Percentiles rank a stretch among this genome's conserved stretches.
These are phyloP conservation scores for Ophiocordyceps robertsii DNA, from an alignment of 2,329 filamentous ascomycete genomes.

Conservation along the genomic window DNA sequence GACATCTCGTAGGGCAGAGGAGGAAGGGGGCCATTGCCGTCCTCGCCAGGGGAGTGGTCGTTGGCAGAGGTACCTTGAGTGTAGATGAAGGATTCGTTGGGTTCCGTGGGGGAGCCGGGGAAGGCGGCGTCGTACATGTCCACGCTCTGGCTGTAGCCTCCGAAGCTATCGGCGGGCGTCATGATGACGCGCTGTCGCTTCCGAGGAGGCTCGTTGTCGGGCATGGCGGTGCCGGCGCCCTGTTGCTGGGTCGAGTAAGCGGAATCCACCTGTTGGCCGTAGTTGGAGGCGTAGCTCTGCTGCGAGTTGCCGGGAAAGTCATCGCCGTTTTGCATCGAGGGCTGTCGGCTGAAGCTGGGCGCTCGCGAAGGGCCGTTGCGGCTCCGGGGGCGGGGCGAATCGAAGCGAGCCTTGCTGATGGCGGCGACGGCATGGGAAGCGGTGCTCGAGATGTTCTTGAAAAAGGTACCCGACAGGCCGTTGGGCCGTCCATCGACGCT, in stretches of 20 bases:
- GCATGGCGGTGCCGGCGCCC: slow-evolving; percentile 21
- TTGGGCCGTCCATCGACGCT: slow-evolving; percentile 52
- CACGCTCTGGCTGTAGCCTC: slow-evolving; percentile 34
- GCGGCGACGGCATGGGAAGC: slow-evolving; percentile 88
- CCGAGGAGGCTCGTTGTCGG: slow-evolving; percentile 61
- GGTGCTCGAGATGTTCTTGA: slow-evolving; percentile 90
- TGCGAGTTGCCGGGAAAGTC: slow-evolving; percentile 65
- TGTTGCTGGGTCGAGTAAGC: slow-evolving; percentile 50
- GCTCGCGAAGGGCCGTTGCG: slow-evolving; percentile 52
- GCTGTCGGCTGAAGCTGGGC: slow-evolving; percentile 56
- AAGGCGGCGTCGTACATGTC: slow-evolving; percentile 32
- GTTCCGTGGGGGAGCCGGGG: slow-evolving; percentile 65
- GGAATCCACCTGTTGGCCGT: slow-evolving; percentile 59
- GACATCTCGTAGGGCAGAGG: slow-evolving; percentile 50
- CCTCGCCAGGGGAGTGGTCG: slow-evolving; percentile 27
- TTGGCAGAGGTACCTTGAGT: slow-evolving; percentile 32
- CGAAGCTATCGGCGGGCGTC: slow-evolving; percentile 44
- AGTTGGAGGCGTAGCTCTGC: slow-evolving; percentile 69
- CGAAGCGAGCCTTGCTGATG: slow-evolving; percentile 90
- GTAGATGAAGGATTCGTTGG: slow-evolving; percentile 67
- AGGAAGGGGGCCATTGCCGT: slow-evolving; percentile 45
- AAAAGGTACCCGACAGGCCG: slow-evolving; percentile 72
- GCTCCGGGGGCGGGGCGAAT: slow-evolving; percentile 64
- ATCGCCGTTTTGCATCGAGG: slow-evolving; percentile 57
- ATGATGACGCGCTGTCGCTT: slow-evolving; percentile 56